These are phyloP conservation scores for Alternaria brassicicola DNA, from an alignment of 2,329 filamentous ascomycete genomes.

Conservation along the genomic window DNA sequence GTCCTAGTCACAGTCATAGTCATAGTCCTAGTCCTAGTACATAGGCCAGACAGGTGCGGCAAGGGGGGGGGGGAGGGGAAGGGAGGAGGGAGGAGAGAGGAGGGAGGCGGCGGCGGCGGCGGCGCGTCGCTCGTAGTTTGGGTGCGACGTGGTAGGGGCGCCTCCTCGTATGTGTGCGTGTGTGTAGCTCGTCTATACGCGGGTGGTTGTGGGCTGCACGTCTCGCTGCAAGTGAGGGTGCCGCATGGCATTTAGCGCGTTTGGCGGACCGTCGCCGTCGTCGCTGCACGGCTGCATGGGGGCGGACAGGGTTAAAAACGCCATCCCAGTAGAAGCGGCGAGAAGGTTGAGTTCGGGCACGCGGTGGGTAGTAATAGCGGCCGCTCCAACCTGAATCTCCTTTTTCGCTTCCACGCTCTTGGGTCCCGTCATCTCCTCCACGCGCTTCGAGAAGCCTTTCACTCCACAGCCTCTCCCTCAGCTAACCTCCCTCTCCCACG, in stretches of 20 bases:
- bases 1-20: not conserved
- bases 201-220: slow-evolving; percentile 11
- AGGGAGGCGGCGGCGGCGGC: not conserved
- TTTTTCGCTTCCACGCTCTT: slow-evolving; percentile 44
- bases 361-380: slow-evolving; percentile 41
- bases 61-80: too few species aligned
- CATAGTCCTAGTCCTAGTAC: not conserved
- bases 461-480: slow-evolving; percentile 20
- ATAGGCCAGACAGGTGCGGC: not conserved
- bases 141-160: not conserved
- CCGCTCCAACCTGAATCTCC: slow-evolving; percentile 43
- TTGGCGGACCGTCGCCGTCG: slow-evolving; percentile 32
- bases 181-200: not conserved
- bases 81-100: too few species aligned
- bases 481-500: slow-evolving; percentile 1
- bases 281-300: slow-evolving; percentile 33
- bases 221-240: slow-evolving; percentile 16
- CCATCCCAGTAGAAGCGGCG: slow-evolving; percentile 35
- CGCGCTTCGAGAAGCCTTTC: slow-evolving; percentile 41
- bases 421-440: slow-evolving; percentile 40
- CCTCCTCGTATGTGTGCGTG: not conserved
- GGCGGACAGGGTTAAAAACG: slow-evolving; percentile 28
- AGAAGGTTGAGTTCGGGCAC: slow-evolving; percentile 37
- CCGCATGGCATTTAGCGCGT: slow-evolving; percentile 25
- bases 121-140: not conserved